Conservation (phyloP, 805 yeast species). For the Starmerella potacharoeniae region DNA sequence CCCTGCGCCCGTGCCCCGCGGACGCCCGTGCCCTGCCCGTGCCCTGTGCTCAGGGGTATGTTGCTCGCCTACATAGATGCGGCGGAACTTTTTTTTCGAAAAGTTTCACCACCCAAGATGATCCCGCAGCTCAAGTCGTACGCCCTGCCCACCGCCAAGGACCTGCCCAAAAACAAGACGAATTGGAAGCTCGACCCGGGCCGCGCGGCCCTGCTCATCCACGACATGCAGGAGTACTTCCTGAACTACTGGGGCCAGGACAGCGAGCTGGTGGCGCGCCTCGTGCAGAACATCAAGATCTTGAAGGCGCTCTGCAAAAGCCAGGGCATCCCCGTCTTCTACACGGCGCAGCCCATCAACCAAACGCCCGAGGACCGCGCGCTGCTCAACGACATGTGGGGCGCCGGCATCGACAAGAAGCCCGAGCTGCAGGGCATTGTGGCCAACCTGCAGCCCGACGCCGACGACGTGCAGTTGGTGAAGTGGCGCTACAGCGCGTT, state of each 20-base stretch:
- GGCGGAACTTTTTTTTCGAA: background rate
- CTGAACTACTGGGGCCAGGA: constrained; percentile 14
- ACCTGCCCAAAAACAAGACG: constrained; percentile 11
- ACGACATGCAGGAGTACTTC: constrained; percentile 19
- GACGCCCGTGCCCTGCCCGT: background rate
- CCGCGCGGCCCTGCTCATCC: constrained; percentile 15
- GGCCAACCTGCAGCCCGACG: constrained; percentile 7
- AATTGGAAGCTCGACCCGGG: constrained; percentile 12
- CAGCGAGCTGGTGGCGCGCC: constrained; percentile 5
- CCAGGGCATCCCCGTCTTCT: constrained; percentile 15
- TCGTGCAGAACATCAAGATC: constrained; percentile 2
- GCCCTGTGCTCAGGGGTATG: background rate
- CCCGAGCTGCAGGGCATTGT: constrained; percentile 6
- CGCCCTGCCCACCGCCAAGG: background rate
- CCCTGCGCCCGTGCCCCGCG: too few species aligned
- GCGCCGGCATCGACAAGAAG: constrained; percentile 10
- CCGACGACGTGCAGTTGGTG: constrained; percentile 8
- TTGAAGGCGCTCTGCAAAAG: constrained; percentile 8
- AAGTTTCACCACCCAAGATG: constrained; percentile 2
- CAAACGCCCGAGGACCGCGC: constrained; percentile 14
- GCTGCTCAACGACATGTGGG: constrained; percentile 16
- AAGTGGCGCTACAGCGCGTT: constrained; percentile 17
- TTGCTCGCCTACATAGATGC: background rate
- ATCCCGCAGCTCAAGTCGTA: constrained; percentile 13
- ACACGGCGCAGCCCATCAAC: constrained; percentile 16